Base-by-base conservation (phyloP, 306 rosid genomes). In the Medicago lupulina region DNA sequence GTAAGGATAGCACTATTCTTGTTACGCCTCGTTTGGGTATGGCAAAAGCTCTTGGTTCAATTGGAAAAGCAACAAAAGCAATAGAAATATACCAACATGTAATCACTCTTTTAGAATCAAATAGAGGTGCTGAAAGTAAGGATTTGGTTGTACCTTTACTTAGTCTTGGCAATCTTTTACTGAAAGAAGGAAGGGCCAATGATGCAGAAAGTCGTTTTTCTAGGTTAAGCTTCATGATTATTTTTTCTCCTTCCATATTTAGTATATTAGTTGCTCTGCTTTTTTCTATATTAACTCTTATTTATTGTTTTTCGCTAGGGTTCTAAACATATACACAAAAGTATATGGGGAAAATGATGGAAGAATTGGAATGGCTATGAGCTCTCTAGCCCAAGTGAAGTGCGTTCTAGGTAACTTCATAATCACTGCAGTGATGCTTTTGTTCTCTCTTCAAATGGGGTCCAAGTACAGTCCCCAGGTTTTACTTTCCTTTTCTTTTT, bases 331-430 rank as follows among this genome's bases (percentile, higher is more conserved):
- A 76, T 83, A 87, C 74, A 82, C 76, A 28, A 86, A 86, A 78
- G 74, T 85, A 40, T 86, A 92, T 77, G 98, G 98, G 79, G 87
- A 94, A 76, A 74, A 66, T 19, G 96, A 94, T 46, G 97, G 98
- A 83, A 85, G 90, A 85, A 89, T 89, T 81, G 98, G 97, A 79
- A 85, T 90, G 88, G 93, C 96, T 58, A 87, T 90, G 95, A 83
- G 79, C 77, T 92, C 96, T 68, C 81, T 92, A 50, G 98, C 98
- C 74, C 90, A 82, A 68, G 96, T 82, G 10, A 90, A 94, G 83
- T 90, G 90, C 81, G 96, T 95, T 59, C 82, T 81, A 80, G 97
- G 98, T 94, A 88, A 86, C 73, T 76, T 51, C 8, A 43, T 65
- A 43, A 28, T 38, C 54, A 46, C 44, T 14, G 43, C 9, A 15